Percentiles rank a stretch among this genome's conserved stretches.
Conservation (phyloP, 176 grass and related monocot species). For the Aechmea fasciata region DNA sequence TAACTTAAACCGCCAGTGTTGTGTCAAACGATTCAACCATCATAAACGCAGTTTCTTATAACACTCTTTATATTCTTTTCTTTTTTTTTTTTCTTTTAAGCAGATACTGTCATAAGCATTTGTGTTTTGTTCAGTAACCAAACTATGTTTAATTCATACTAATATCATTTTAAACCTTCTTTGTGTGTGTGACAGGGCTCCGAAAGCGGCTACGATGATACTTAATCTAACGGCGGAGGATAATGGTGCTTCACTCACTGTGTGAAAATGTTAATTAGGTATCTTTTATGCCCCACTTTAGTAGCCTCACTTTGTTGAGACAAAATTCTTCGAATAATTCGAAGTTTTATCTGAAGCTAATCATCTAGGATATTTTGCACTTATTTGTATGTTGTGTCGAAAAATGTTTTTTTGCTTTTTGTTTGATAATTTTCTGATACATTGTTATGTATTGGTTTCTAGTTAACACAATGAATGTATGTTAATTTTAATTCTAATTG, state of each 20-base stretch:
- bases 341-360: background rate
- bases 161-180: conserved; percentile 6
- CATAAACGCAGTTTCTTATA: too few relatives aligned
- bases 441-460: too few relatives aligned
- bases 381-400: too few relatives aligned
- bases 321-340: background rate
- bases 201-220: conserved; percentile 91
- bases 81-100: too few relatives aligned
- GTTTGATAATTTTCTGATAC: too few relatives aligned
- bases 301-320: background rate
- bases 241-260: conserved; percentile 69
- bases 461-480: too few relatives aligned
- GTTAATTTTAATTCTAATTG: too few relatives aligned
- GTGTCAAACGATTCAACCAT: too few relatives aligned
- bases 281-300: background rate
- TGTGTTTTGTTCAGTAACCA: background rate
- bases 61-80: too few relatives aligned
- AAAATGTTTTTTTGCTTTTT: too few relatives aligned
- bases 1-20: too few relatives aligned
- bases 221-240: conserved; percentile 69
- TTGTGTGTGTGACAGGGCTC: conserved; percentile 58
- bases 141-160: background rate
- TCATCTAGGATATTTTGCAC: too few relatives aligned
- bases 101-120: background rate
- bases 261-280: conserved; percentile 26